Evolutionary conservation across 2,329 filamentous ascomycete genomes (phyloP), one percentile per base, ranked within the genome.

Genomic region (Neophaeococcomyces mojaviensis): DNA sequence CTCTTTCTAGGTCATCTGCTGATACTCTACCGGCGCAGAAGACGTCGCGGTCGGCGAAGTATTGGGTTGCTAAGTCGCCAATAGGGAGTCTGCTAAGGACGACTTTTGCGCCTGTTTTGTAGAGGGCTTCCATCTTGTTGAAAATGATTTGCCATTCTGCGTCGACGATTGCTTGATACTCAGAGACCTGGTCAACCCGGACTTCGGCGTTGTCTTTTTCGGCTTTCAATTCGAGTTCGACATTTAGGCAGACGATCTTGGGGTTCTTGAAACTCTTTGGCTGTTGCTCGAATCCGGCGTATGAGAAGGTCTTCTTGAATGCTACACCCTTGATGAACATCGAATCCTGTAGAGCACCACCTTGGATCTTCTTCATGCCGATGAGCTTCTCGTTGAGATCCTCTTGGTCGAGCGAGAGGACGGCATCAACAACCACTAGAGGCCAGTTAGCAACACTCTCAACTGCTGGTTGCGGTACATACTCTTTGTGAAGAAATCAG

Each of bases 101-200:
- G 42, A 98, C 88, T 78, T 96, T 95, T 55, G 92, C 92, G 45
- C 92, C 92, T 4, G 90, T 96, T 69, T 90, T 82, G 77, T 90
- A 79, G 44, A 95, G 72, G 39, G 90, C 87, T 72, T 98, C 92
- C 65, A 98, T 86, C 77, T 98, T 98, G 76, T 96, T 90, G 80
- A 84, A 97, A 68, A 98, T 98, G 64, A 98, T 98, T 69, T 96
- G 88, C 92, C 92, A 98, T 70, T 98, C 92, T 24, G 92, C 92
- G 63, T 98, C 92, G 64, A 98, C 92, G 58, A 98, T 96, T 53
- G 92, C 92, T 72, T 98, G 92, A 73, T 98, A 98, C 71, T 98
- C 92, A 16, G 90, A 94, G 43, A 98, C 92, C 68, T 97, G 89
- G 70, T 97, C 92, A 48, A 98, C 89, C 49, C 92, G 84, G 53